Evolutionary conservation across 2,329 filamentous ascomycete species (phyloP).

Genomic region (Claviceps digitariae): DNA sequence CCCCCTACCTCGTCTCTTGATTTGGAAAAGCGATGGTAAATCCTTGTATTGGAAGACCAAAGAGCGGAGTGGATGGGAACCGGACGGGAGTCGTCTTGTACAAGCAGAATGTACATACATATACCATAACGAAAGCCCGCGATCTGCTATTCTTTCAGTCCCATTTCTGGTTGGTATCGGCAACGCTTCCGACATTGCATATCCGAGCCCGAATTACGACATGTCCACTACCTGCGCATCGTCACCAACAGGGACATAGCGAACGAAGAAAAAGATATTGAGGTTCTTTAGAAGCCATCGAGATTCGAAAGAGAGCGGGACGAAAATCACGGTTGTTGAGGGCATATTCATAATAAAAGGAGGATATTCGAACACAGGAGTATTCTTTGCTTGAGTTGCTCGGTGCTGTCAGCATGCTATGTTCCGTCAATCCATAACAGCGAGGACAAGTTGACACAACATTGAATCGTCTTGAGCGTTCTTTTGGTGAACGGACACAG

Average conservation of each 20-base stretch:
- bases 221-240: neutral
- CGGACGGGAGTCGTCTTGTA: neutral
- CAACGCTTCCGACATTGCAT: neutral
- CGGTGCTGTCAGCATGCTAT: neutral
- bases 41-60: neutral
- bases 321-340: too few species aligned
- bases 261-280: neutral
- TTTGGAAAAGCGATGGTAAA: neutral
- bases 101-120: neutral
- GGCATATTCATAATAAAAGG: too few species aligned
- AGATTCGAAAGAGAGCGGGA: too few species aligned
- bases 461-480: too few species aligned
- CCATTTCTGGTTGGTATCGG: neutral
- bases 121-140: neutral
- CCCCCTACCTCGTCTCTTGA: neutral
- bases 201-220: neutral
- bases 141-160: neutral
- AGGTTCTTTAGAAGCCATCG: too few species aligned
- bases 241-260: neutral
- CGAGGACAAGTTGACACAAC: neutral
- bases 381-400: neutral
- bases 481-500: too few species aligned
- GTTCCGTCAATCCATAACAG: neutral
- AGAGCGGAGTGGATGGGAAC: neutral
- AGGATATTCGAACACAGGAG: too few species aligned